Base-by-base conservation (phyloP, 2,329 filamentous ascomycete genomes). In the Neodidymelliopsis sp. region DNA sequence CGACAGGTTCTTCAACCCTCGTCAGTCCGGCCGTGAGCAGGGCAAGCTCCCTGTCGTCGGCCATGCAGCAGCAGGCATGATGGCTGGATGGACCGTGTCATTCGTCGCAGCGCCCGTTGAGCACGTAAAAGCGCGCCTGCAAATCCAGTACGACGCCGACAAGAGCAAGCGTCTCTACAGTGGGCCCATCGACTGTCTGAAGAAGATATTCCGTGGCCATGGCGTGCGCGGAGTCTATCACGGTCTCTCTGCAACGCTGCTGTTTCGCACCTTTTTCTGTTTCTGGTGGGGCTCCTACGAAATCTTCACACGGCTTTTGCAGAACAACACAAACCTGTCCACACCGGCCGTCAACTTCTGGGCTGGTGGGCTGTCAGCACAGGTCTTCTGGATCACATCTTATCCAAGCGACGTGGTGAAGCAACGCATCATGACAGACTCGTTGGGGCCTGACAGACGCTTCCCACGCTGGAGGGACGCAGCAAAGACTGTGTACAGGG, bases 221-320 rank as follows among this genome's bases (percentile, higher is more conserved):
- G 93, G 94, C 34, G 64, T 97, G 2, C 69, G 74, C 16, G 94
- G 93, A 25, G 73, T 99, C 6, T 99, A 93, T 73, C 91, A 91
- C 69, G 94, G 94, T 0, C 81, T 99, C 10, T 79, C 75, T 27
- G 90, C 94, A 1, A 97, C 94, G 0, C 78, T 97, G 37, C 74
- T 97, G 36, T 97, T 97, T 77, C 84, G 94, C 13, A 85, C 86
- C 11, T 96, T 93, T 77, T 99, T 99, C 80, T 97, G 96, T 81
- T 94, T 88, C 78, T 97, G 92, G 92, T 99, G 94, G 94, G 86
- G 87, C n/a, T 89, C 86, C 52, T 99, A 99, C 77, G 93, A 97
- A 65, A 62, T 96, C 22, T 82, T 97, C 60, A 89, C 90, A 4
- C 80, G 84, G 16, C 75, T 81, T 50, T 77, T 97, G 67, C 78